Evolutionary conservation across 192 early-diverging fungal genomes (phyloP), one percentile per base, ranked within the genome.

Genomic region (Funneliformis geosporum): DNA sequence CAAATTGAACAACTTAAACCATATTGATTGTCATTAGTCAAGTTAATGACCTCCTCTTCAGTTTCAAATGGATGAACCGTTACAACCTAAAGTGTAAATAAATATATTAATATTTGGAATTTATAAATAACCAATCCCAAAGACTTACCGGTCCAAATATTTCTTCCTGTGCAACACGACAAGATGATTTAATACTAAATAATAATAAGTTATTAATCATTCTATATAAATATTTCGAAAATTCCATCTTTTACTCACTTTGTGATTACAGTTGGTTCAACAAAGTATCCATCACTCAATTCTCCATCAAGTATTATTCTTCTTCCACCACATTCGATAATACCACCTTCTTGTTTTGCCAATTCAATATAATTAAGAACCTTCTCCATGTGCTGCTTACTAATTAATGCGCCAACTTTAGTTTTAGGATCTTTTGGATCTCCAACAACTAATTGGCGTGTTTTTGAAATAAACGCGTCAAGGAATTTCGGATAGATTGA

Each of bases 231-330:
- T 33, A 55, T 21, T 21, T 55, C 21, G 3, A 14, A 55, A 21
- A 55, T 21, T 18, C 18, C 50, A 11, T 55, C 7, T n/a, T 21
- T 39, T 68, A 27, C 44, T 66, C 82, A 90, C 80, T 86, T 85
- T 12, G 89, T 90, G 62, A 95, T 91, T 42, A 95, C 85, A 27
- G 93, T 94, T 3, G 94, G 94, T 62, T 87, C 86, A 78, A 94
- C 83, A 75, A 87, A 95, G 79, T 89, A 94, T 1, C 93, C 94
- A 75, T 88, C 83, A 62, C 87, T 83, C 14, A 88, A 82, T 12
- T 87, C 83, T 39, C 82, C 81, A 21, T 84, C 80, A 12, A 84
- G 76, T 8, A 76, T 62, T 55, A 84, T 86, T 60, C 85, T 84
- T 14, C 70, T 70, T 8, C 87, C 86, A 10, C 90, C 84, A 61